Percentiles rank a stretch among this genome's conserved stretches.
Evolutionary conservation across 495 filamentous ascomycete genomes (phyloP).

Genomic region (Sordaria brevicollis): DNA sequence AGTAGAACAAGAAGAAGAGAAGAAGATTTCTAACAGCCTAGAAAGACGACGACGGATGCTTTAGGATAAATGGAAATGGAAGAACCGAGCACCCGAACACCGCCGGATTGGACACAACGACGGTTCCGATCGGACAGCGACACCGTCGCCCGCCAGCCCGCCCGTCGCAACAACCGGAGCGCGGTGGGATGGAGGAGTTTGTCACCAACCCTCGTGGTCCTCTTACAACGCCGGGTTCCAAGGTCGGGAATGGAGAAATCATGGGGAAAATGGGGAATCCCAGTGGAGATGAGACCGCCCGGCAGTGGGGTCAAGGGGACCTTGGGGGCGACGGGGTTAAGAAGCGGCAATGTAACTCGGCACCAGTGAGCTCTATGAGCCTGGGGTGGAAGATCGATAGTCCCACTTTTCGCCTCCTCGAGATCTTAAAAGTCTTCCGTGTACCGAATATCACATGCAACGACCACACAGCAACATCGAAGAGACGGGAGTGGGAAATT

Average conservation of each 20-base stretch:
- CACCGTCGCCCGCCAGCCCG: background rate
- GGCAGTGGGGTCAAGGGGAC: conserved; percentile 8
- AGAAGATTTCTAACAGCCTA: background rate
- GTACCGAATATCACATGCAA: no score
- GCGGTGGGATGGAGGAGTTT: background rate
- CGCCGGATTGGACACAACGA: background rate
- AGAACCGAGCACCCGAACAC: background rate
- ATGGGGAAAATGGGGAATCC: conserved; percentile 1
- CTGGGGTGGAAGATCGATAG: background rate
- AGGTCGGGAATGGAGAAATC: background rate
- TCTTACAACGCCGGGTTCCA: background rate
- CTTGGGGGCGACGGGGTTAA: conserved; percentile 5
- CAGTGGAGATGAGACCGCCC: conserved; percentile 6
- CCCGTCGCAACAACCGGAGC: background rate
- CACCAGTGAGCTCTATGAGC: conserved; percentile 16
- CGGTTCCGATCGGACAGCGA: background rate
- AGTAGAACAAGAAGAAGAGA: background rate
- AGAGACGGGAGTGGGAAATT: background rate
- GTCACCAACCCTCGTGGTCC: background rate
- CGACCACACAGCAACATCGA: background rate
- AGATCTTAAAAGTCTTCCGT: background rate
- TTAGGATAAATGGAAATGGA: background rate
- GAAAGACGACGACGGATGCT: background rate
- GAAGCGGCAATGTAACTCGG: conserved; percentile 17
- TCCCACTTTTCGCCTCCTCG: background rate